These are phyloP conservation scores for Coleophoma eucalyptorum DNA, from an alignment of 2,329 filamentous ascomycete species.

Conservation along the genomic window DNA sequence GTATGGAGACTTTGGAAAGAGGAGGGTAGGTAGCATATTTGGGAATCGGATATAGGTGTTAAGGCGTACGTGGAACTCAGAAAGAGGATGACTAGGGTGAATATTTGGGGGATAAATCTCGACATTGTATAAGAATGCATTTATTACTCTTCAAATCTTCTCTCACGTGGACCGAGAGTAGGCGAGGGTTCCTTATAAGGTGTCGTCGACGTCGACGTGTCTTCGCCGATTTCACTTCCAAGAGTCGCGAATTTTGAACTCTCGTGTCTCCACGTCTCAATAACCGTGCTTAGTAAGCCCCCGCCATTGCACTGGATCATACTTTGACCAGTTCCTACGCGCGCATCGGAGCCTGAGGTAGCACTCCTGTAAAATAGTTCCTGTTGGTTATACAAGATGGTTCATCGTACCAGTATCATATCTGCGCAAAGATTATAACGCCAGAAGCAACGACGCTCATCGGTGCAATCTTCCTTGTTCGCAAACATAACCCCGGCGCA, in stretches of 20 bases:
- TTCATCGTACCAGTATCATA: too few relatives aligned
- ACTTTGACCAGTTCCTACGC: too few relatives aligned
- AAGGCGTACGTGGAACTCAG: neutral
- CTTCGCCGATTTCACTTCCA: neutral
- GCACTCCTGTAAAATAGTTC: too few relatives aligned
- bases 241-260: neutral
- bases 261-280: too few relatives aligned
- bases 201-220: neutral
- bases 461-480: too few relatives aligned
- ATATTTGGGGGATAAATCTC: neutral
- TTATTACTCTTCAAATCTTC: neutral
- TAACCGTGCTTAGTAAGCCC: neutral
- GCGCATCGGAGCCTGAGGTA: too few relatives aligned
- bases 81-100: neutral
- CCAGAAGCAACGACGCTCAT: too few relatives aligned
- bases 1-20: neutral
- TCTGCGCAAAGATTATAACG: too few relatives aligned
- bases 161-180: neutral
- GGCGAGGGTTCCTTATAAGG: neutral
- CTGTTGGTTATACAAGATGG: too few relatives aligned
- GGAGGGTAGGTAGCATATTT: neutral
- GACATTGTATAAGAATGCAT: neutral
- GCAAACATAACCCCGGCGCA: too few relatives aligned
- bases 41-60: neutral
- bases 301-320: neutral